Evolutionary conservation across 2,329 filamentous ascomycete genomes (phyloP).

Genomic region (Colletotrichum sp.): DNA sequence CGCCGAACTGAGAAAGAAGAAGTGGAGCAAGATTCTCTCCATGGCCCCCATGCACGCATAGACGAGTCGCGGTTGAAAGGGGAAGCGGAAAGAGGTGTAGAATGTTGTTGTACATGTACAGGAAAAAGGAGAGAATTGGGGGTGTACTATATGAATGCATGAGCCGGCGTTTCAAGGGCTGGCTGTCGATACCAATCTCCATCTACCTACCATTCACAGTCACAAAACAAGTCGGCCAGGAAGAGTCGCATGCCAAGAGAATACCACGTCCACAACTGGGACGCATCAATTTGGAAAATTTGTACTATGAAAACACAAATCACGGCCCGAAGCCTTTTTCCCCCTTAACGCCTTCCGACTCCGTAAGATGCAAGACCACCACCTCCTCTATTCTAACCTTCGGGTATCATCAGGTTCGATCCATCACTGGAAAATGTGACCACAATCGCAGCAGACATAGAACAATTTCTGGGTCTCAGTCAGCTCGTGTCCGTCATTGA

Average conservation of each 20-base stretch:
- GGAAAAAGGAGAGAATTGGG: not conserved
- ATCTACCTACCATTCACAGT: conserved; percentile 6
- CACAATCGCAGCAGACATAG: conserved; percentile 93
- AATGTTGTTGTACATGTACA: conserved; percentile 9
- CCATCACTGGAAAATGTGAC: conserved; percentile 76
- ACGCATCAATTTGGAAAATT: not conserved
- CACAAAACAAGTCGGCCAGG: not conserved
- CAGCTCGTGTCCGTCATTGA: conserved; percentile 20
- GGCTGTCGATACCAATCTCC: conserved; percentile 19
- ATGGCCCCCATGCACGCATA: conserved; percentile 77
- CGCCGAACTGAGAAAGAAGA: conserved; percentile 84
- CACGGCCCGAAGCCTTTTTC: not conserved
- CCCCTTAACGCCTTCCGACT: conserved; percentile 7
- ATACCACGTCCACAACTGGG: not conserved
- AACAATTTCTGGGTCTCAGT: conserved; percentile 73
- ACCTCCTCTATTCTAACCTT: not conserved
- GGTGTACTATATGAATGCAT: conserved; percentile 19
- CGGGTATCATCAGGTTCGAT: conserved; percentile 27
- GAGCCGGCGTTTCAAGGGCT: conserved; percentile 18
- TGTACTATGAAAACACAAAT: not conserved
- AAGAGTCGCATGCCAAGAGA: not conserved
- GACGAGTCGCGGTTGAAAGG: conserved; percentile 17
- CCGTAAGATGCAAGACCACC: conserved; percentile 4
- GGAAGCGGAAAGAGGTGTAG: not conserved
- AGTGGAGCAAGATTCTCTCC: conserved; percentile 98